phyloP scores from a whole-genome alignment of 116 monocot species.

The Thalassia testudinum region DNA sequence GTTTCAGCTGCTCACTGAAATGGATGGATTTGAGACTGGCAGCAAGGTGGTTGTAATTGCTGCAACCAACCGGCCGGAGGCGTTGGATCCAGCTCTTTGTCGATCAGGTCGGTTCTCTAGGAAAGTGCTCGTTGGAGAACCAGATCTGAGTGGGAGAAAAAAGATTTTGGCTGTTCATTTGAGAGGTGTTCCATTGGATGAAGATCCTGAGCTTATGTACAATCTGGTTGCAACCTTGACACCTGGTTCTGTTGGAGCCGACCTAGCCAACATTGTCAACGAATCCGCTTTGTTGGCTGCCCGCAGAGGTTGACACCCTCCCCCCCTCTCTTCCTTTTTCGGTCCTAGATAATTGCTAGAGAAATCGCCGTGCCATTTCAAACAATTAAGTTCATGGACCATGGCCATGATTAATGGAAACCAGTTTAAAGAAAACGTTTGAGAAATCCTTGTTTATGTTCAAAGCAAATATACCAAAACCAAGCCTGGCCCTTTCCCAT shows the following conservation, averaged over 20 bases:
- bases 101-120: conserved; percentile 91
- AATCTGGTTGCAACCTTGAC: conserved; percentile 74
- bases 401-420: too few species aligned
- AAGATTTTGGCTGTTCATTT: conserved; percentile 77
- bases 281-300: conserved; percentile 92
- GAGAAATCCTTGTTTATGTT: too few species aligned
- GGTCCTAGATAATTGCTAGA: too few species aligned
- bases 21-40: conserved; percentile 96
- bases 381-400: too few species aligned
- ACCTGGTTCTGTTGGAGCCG: conserved; percentile 84
- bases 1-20: conserved; percentile 78
- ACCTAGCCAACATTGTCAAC: conserved; percentile 90
- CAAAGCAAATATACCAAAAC: too few species aligned
- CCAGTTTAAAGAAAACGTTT: too few species aligned
- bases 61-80: conserved; percentile 91
- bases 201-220: conserved; percentile 45
- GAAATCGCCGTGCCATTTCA: too few species aligned
- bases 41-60: conserved; percentile 84
- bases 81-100: conserved; percentile 82
- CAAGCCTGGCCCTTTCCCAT: too few species aligned
- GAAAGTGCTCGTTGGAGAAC: conserved; percentile 83
- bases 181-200: conserved; percentile 65
- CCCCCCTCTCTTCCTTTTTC: too few species aligned
- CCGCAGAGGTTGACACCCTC: conserved; percentile 51
- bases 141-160: conserved; percentile 76